Conservation (phyloP, 225 moss, liverwort and hornwort genomes). For the Pseudisothecium myosuroides region DNA sequence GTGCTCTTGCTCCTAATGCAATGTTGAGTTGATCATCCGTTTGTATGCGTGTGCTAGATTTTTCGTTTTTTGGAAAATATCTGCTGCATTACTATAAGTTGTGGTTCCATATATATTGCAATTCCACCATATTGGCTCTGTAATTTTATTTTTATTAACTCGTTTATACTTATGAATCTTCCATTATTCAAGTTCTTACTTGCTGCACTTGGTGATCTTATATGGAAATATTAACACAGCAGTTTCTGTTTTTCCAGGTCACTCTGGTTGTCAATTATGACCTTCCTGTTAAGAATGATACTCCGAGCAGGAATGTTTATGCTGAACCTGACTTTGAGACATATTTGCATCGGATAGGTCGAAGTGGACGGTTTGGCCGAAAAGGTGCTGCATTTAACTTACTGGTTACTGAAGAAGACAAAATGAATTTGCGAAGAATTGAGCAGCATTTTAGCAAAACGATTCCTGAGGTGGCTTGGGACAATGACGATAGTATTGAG, state of each 20-base stretch:
- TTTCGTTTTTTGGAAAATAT: neutral
- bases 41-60: neutral
- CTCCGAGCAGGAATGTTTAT: conserved; percentile 5
- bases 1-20: neutral
- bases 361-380: conserved; percentile 88
- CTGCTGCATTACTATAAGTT: neutral
- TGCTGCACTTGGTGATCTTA: neutral
- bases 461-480: conserved; percentile 74
- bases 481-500: conserved; percentile 83
- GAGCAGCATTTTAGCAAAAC: conserved; percentile 54
- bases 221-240: neutral
- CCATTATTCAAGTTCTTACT: neutral
- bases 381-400: conserved; percentile 96
- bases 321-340: conserved; percentile 69
- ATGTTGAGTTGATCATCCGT: neutral
- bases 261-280: conserved; percentile 86
- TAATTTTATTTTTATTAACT: neutral
- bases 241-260: conserved; percentile 36
- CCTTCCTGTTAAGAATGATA: conserved; percentile 58
- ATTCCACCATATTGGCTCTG: neutral
- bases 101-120: neutral
- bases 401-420: conserved; percentile 52
- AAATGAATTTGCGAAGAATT: conserved; percentile 46
- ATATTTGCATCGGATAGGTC: conserved; percentile 92
- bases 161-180: neutral